Percentiles rank a stretch among this genome's conserved stretches.
phyloP scores from a whole-genome alignment of 805 yeast genomes.

The Schizosaccharomyces lindneri region DNA sequence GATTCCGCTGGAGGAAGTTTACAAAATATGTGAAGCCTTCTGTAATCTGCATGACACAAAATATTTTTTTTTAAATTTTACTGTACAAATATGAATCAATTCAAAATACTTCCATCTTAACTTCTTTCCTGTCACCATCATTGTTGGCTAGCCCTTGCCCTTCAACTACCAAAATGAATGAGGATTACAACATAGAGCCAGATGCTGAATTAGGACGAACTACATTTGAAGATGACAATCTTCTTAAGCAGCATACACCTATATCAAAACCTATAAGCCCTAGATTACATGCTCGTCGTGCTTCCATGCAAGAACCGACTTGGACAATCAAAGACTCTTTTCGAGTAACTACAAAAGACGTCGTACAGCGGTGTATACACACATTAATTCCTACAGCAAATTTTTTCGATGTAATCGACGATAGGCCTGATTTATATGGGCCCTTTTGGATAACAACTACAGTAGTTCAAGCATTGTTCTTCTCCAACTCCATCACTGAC shows the following conservation, averaged over 20 bases:
- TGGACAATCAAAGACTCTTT: constrained; percentile 20
- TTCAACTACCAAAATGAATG: not conserved
- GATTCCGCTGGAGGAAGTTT: not conserved
- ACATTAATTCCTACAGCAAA: constrained; percentile 31
- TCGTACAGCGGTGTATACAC: constrained; percentile 25
- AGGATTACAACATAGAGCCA: not conserved
- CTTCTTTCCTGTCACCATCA: no score
- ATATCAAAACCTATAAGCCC: not conserved
- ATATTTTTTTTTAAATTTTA: no score
- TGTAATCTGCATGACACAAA: not conserved
- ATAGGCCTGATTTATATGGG: constrained; percentile 56
- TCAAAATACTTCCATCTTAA: no score
- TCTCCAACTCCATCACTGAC: constrained; percentile 46
- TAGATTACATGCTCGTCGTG: constrained; percentile 30
- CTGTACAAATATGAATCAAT: no score
- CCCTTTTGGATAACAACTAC: constrained; percentile 80
- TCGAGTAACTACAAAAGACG: constrained; percentile 42
- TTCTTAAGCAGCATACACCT: not conserved
- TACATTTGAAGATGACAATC: not conserved
- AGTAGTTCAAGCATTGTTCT: constrained; percentile 46
- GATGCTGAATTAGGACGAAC: not conserved
- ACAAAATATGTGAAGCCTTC: not conserved
- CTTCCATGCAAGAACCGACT: constrained; percentile 23
- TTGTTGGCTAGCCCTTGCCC: no score
- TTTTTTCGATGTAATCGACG: constrained; percentile 17